Base-by-base conservation (phyloP, 805 yeast species). In the Ogataea zsoltii region DNA sequence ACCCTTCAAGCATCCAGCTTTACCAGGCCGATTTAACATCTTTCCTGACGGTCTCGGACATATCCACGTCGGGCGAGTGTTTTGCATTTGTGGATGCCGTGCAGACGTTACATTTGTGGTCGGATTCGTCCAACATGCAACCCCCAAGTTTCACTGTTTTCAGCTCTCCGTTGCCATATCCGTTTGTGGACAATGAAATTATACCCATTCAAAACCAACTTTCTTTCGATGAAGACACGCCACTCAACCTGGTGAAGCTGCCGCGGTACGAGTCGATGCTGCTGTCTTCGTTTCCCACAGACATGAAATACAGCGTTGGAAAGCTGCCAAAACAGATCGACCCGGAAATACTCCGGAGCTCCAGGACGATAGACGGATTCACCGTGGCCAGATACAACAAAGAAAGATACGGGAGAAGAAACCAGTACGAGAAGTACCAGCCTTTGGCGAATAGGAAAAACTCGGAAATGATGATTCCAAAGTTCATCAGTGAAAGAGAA, bases 211-310 rank as follows among this genome's bases (percentile, higher is more conserved):
- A 46, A 47, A 57, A 46, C 45, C 55, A 48, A 17, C 61, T 65
- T 1, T 33, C 54, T 2, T 61, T 74, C 4, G 82, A 84, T 49
- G 72, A 73, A 32, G 64, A 67, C 7, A 67, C 72, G 12, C 90
- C 97, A 0, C 71, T 92, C 45, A 83, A 82, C 38, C 60, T 80
- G 1, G 71, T 94, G 2, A 97, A 97, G 9, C 69, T 94, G 78
- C 98, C 99, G 0, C 88, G 83, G 56, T 94, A 89, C 63, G 80
- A 80, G 44, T 87, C 85, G 33, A 76, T 76, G 44, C 72, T 94
- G 14, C 70, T 91, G 7, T 89, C 97, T 0, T 83, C 88, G 12
- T 92, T 91, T 89, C 85, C 92, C 0, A 59, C 74, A 1, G 82
- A 83, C 33, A 63, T 74, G 49, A 70, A 79, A 6, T 88, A 87